Conservation (phyloP, 2,329 filamentous ascomycete species). For the Beauveria brongniartii region DNA sequence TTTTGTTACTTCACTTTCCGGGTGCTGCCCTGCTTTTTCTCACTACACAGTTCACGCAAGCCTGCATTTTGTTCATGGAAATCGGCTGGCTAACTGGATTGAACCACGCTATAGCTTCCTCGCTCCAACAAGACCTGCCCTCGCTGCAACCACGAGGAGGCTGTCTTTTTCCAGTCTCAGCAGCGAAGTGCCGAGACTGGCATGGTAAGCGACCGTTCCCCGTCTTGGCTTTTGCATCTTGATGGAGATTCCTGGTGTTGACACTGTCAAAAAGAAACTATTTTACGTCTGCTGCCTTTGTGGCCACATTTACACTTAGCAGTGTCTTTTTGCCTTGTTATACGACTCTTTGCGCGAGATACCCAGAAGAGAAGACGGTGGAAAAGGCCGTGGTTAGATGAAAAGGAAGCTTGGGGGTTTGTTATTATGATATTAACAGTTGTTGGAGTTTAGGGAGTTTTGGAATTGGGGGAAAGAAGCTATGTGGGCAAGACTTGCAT, state of each 20-base stretch:
- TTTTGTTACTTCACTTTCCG: not conserved
- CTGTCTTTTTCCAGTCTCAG: constrained; percentile 98
- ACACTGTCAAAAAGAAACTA: constrained; percentile 55
- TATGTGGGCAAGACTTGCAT: not conserved
- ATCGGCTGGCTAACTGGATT: constrained; percentile 35
- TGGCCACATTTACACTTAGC: constrained; percentile 70
- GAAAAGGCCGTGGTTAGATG: not conserved
- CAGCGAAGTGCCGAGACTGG: constrained; percentile 94
- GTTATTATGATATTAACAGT: not conserved
- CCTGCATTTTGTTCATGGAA: constrained; percentile 15
- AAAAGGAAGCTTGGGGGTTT: not conserved
- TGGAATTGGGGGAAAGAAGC: too few species aligned
- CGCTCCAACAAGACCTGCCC: constrained; percentile 81
- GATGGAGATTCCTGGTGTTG: not conserved
- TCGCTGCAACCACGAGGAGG: constrained; percentile 75
- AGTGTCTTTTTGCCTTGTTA: constrained; percentile 17
- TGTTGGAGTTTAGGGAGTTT: not conserved
- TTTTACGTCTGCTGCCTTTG: constrained; percentile 94
- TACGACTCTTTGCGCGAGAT: constrained; percentile 3
- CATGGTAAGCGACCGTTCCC: constrained; percentile 62
- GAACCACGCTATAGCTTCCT: constrained; percentile 61
- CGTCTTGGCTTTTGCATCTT: not conserved
- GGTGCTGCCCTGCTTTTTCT: not conserved
- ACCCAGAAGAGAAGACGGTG: constrained; percentile 1
- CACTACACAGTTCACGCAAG: not conserved